Percentiles rank a stretch among this genome's conserved stretches.
phyloP scores from a whole-genome alignment of 176 grass and related monocot genomes.

The Juncus effusus region DNA sequence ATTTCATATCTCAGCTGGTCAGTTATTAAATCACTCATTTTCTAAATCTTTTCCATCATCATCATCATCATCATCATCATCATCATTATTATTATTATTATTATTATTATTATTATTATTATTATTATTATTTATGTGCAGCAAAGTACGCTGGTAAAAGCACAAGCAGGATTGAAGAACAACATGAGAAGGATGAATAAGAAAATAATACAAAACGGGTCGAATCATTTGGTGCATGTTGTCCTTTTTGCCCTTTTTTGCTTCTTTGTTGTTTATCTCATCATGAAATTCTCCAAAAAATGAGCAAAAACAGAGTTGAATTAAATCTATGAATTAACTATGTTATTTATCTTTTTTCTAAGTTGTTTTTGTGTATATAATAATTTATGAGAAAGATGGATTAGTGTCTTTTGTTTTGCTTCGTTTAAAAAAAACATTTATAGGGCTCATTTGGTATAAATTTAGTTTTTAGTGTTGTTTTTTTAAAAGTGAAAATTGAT shows the following conservation, averaged over 20 bases:
- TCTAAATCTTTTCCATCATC: neutral
- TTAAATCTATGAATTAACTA: too few relatives aligned
- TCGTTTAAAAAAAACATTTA: too few relatives aligned
- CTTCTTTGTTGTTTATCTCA: constrained; percentile 70
- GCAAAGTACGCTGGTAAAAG: constrained; percentile 73
- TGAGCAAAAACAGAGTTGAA: constrained; percentile 26
- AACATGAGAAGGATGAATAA: constrained; percentile 92
- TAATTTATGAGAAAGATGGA: too few relatives aligned
- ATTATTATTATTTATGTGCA: constrained; percentile 1
- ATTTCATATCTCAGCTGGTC: constrained; percentile 76
- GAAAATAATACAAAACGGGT: constrained; percentile 73
- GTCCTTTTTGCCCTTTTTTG: constrained; percentile 67
- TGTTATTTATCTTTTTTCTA: too few relatives aligned
- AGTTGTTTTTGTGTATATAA: too few relatives aligned
- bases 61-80: neutral
- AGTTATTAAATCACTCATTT: constrained; percentile 19
- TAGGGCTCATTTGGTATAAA: too few relatives aligned
- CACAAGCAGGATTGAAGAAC: constrained; percentile 77
- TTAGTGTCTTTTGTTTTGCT: too few relatives aligned
- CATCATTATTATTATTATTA: neutral
- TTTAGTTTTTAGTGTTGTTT: too few relatives aligned
- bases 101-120: neutral
- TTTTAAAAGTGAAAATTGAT: too few relatives aligned
- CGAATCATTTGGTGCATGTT: constrained; percentile 73
- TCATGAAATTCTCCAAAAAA: constrained; percentile 57